These are phyloP conservation scores for Rhypophila decipiens DNA, from an alignment of 495 filamentous ascomycete species.

Conservation along the genomic window DNA sequence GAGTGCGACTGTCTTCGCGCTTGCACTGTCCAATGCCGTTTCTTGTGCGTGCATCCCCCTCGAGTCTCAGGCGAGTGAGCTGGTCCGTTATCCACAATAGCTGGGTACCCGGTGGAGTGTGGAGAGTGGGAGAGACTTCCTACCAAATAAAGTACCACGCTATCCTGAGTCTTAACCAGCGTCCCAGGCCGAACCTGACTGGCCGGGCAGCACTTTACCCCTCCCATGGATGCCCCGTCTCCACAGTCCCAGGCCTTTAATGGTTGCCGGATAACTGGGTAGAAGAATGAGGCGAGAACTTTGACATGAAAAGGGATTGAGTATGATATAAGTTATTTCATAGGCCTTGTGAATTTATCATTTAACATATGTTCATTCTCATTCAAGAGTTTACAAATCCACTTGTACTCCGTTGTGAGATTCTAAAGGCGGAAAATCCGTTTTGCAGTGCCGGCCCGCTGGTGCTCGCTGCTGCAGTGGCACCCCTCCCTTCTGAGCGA, in stretches of 20 bases:
- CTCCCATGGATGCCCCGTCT: background rate
- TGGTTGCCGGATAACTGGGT: background rate
- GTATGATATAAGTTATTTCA: too few species aligned
- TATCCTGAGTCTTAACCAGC: background rate
- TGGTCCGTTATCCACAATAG: too few species aligned
- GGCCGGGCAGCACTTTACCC: background rate
- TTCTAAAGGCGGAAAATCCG: too few species aligned
- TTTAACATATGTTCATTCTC: too few species aligned
- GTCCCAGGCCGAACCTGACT: background rate
- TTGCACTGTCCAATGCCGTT: constrained; percentile 1
- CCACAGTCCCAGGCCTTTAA: background rate
- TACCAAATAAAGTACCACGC: background rate
- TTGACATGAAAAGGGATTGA: too few species aligned
- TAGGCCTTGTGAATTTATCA: too few species aligned
- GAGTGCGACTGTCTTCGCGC: background rate
- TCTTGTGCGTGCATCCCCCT: constrained; percentile 1
- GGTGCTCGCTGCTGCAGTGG: background rate
- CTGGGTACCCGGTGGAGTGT: too few species aligned
- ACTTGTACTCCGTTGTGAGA: too few species aligned
- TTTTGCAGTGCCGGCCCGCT: too few species aligned
- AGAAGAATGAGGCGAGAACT: too few species aligned
- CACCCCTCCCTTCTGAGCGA: constrained; percentile 5
- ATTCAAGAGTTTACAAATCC: too few species aligned
- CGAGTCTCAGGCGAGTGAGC: background rate
- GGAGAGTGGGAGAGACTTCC: background rate